These are phyloP conservation scores for Paramecium octaurelia DNA, from an alignment of 73 alveolate species.

Conservation along the genomic window DNA sequence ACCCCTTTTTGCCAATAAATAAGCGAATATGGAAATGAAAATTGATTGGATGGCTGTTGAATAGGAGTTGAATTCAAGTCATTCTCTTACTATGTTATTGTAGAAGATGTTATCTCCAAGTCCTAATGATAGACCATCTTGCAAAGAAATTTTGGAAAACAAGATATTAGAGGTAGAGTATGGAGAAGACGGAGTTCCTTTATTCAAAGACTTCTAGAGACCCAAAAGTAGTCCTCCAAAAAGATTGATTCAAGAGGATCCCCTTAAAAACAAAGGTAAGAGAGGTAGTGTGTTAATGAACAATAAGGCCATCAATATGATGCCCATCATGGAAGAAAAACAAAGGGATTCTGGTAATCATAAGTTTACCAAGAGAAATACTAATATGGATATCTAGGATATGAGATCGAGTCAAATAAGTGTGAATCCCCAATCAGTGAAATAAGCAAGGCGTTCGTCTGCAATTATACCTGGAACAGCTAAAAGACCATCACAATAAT, in stretches of 20 bases:
- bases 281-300: slow-evolving; percentile 33
- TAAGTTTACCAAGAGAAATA: slow-evolving; percentile 3
- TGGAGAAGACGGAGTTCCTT: slow-evolving; percentile 35
- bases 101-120: slow-evolving; percentile 32
- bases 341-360: not conserved
- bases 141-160: slow-evolving; percentile 14
- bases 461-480: slow-evolving; percentile 14
- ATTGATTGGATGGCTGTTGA: slow-evolving; percentile 15
- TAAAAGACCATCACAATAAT: slow-evolving; percentile 3
- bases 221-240: slow-evolving; percentile 58
- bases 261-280: not conserved
- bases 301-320: slow-evolving; percentile 32
- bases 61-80: slow-evolving; percentile 39
- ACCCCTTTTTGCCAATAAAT: not conserved
- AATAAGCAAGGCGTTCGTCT: slow-evolving; percentile 14
- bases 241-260: not conserved
- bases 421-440: not conserved
- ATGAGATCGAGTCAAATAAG: not conserved
- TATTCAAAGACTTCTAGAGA: slow-evolving; percentile 15
- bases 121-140: slow-evolving; percentile 32
- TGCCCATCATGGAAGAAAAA: slow-evolving; percentile 48
- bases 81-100: not conserved
- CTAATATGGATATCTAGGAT: not conserved
- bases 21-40: slow-evolving; percentile 30
- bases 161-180: slow-evolving; percentile 25